Base-by-base conservation (phyloP, 2,329 filamentous ascomycete species). In the Drechslerella dactyloides region DNA sequence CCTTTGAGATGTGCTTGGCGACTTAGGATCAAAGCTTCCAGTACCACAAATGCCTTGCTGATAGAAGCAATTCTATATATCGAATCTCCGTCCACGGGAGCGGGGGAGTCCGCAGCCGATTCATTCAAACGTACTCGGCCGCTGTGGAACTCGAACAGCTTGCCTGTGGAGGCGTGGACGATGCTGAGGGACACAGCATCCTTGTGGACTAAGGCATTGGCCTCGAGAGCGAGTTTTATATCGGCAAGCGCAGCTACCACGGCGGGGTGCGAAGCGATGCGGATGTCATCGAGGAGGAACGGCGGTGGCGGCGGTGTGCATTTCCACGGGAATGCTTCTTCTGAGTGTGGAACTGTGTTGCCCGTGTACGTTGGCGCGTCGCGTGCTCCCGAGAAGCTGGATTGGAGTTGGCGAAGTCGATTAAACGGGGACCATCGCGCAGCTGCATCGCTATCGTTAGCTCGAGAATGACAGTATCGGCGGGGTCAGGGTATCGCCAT, bases 171-270 rank as follows among this genome's bases (percentile, higher is more conserved):
- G 21, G 66, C 40, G n/a, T 70, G 66, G 17, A 64, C 59, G 40
- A 70, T 57, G 37, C 66, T 70, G 59, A 70, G 48, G 5, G 66
- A 53, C 8, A 70, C n/a, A 27, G 66, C 66, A 40, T 70, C 66
- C n/a, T 70, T 70, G 50, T 30, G 42, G 2, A n/a, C 17, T 5
- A 50, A 5, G 6, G 59, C 30, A 13, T 60, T 46, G 11, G 54
- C 37, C 19, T 55, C 48, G 17, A 70, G 33, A 27, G 50, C 42
- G 5, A 59, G 1, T 19, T 57, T 23, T 4, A 64, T 37, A 4
- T 64, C 27, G 27, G 46, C 66, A 13, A 63, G 27, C 4, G 66
- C 59, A n/a, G 52, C 27, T 11, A 55, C n/a, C 0, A 70, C 54
- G 6, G 52, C 54, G 27, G 58, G 66, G 42, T 64, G 53, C 4